phyloP scores from a whole-genome alignment of 2,329 filamentous ascomycete species.

The Diaporthe amygdali region DNA sequence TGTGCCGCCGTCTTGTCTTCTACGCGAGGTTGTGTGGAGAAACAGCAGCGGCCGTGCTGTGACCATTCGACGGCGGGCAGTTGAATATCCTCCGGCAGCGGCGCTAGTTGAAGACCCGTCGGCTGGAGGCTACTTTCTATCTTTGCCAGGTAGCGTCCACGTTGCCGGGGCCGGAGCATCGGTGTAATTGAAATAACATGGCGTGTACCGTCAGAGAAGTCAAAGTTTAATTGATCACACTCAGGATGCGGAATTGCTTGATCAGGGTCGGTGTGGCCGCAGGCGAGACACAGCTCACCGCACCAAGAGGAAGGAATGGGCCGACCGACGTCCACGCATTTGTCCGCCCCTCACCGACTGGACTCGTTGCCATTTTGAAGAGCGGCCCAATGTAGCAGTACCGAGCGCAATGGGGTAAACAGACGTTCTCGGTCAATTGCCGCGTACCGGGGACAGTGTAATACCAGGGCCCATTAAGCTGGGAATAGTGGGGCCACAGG shows the following conservation, averaged over 20 bases:
- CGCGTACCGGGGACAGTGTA: conserved; percentile 2
- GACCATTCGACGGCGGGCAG: not conserved
- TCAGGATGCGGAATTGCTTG: not conserved
- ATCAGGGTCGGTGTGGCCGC: conserved; percentile 3
- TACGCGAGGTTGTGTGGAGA: not conserved
- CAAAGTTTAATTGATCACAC: conserved; percentile 6
- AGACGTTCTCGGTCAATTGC: conserved; percentile 11
- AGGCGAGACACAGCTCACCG: conserved; percentile 6
- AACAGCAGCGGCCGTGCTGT: not conserved
- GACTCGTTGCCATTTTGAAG: not conserved
- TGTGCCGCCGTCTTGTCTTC: not conserved
- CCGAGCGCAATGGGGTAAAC: not conserved
- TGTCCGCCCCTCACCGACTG: conserved; percentile 3
- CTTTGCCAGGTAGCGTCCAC: not conserved
- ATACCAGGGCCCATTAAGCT: conserved; percentile 16
- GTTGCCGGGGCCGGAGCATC: not conserved
- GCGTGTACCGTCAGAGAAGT: not conserved
- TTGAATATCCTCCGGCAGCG: not conserved
- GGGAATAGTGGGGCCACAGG: not conserved
- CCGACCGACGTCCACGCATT: not conserved
- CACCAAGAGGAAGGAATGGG: not conserved
- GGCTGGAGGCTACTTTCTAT: not conserved
- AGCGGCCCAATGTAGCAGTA: conserved; percentile 6
- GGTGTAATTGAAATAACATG: not conserved
- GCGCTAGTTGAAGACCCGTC: not conserved